Evolutionary conservation across 345 rosid genomes (phyloP).

Genomic region (Brassica nigra): DNA sequence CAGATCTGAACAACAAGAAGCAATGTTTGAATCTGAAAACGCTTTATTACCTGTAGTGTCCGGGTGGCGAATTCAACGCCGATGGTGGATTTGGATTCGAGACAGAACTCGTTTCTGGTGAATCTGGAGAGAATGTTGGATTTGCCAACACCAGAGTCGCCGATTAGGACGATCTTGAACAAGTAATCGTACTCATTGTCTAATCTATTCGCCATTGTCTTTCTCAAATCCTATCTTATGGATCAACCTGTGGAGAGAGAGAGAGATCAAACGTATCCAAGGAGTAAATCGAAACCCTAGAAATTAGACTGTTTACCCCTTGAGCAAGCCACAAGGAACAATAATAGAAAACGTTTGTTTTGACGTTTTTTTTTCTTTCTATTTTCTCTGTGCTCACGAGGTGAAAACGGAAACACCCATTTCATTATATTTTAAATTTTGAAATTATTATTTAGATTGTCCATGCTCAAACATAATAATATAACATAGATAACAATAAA

Average conservation of each 20-base stretch:
- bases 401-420: not conserved
- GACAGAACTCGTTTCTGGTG: constrained; percentile 65
- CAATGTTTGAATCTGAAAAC: not conserved
- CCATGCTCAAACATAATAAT: not conserved
- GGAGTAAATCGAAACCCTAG: not conserved
- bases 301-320: constrained; percentile 11
- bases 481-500: not conserved
- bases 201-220: constrained; percentile 53
- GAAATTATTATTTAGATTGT: not conserved
- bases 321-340: constrained; percentile 26
- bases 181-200: constrained; percentile 71
- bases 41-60: constrained; percentile 47
- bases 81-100: constrained; percentile 75
- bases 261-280: constrained; percentile 20
- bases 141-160: constrained; percentile 83
- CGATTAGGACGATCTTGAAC: constrained; percentile 77
- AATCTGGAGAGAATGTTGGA: constrained; percentile 82
- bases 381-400: not conserved
- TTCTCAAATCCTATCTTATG: constrained; percentile 18
- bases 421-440: not conserved
- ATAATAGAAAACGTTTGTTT: constrained; percentile 10
- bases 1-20: constrained; percentile 30
- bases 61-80: constrained; percentile 78
- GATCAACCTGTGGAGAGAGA: constrained; percentile 29
- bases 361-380: not conserved